Evolutionary conservation across 176 grass and related monocot species (phyloP).

Genomic region (Zoysia pacifica): DNA sequence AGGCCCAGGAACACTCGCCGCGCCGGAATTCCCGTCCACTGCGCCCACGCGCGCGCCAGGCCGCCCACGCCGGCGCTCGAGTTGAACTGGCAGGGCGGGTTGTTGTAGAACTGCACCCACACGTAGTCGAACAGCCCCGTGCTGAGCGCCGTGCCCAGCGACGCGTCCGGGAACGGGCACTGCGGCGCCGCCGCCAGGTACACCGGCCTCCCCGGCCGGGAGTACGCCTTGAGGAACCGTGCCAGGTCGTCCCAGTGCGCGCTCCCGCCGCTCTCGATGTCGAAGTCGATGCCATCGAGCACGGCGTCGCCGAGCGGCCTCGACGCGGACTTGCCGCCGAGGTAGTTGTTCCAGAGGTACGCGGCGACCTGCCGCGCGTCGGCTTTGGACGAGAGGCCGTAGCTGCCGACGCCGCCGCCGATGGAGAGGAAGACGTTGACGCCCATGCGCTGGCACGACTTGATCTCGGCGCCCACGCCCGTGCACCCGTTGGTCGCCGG

Average conservation of each 20-base stretch:
- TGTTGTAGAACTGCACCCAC: conserved; percentile 95
- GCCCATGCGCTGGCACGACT: conserved; percentile 58
- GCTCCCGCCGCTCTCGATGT: conserved; percentile 70
- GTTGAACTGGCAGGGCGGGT: conserved; percentile 64
- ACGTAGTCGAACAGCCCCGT: conserved; percentile 80
- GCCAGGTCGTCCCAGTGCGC: conserved; percentile 73
- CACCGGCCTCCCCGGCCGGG: neutral
- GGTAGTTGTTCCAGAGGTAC: conserved; percentile 80
- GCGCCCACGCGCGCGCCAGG: conserved; percentile 54
- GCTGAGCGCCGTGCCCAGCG: conserved; percentile 46
- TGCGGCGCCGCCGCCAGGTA: conserved; percentile 64
- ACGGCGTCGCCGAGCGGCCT: conserved; percentile 68
- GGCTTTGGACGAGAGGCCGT: conserved; percentile 45
- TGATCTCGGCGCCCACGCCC: conserved; percentile 48
- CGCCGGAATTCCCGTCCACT: conserved; percentile 51
- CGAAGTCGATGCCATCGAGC: conserved; percentile 77
- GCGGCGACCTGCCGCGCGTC: conserved; percentile 51
- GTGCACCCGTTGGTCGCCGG: conserved; percentile 60
- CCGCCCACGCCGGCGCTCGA: conserved; percentile 9
- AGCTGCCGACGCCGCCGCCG: conserved; percentile 61
- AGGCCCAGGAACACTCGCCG: conserved; percentile 57
- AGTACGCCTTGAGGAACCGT: conserved; percentile 43
- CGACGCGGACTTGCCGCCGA: conserved; percentile 42
- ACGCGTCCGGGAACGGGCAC: conserved; percentile 77
- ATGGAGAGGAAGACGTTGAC: conserved; percentile 80